Evolutionary conservation across 306 rosid genomes (phyloP), one percentile per base, ranked within the genome.

Genomic region (Pterocarpus macrocarpus): DNA sequence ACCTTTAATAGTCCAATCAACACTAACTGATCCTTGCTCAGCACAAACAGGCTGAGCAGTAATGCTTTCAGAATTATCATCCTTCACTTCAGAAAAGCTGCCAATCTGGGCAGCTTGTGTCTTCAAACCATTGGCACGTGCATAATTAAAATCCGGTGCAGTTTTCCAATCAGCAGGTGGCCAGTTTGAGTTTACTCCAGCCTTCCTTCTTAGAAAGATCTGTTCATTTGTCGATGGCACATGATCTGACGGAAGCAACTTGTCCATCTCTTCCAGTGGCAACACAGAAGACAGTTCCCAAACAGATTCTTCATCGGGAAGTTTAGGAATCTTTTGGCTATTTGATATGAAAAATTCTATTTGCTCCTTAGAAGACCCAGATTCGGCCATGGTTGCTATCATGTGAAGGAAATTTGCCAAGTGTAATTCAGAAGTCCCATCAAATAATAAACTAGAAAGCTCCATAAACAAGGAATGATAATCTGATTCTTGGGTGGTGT

Each of bases 351-450:
- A 92, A 83, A 81, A 71, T 73, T 94, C 94, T 13, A 84, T 86
- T 80, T 94, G 94, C 82, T 90, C 95, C 86, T 83, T 84, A 16
- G 87, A 79, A 66, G 92, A 90, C 63, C 91, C 95, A 39, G 90
- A 88, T 68, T 93, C 93, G 2, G 88, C 89, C 97, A 88, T 93
- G 76, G 90, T 87, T 76, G 92, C 87, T 83, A 95, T 89, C 91
- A 89, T 90, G 81, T 89, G 93, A 77, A 95, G 97, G 90, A 95
- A 95, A 90, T 95, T 93, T 80, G 95, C 91, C 45, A 95, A 75
- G 87, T 88, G 91, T 35, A 91, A 71, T 44, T 89, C 89, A 57
- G 92, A 90, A 68, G 73, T 62, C 79, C 97, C 95, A 81, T 83
- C 69, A 75, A 91, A 80, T 66, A 95, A 89, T 80, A 93, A 73